Conservation (phyloP, 768 basidiomycete species). For the Imleria badia region DNA sequence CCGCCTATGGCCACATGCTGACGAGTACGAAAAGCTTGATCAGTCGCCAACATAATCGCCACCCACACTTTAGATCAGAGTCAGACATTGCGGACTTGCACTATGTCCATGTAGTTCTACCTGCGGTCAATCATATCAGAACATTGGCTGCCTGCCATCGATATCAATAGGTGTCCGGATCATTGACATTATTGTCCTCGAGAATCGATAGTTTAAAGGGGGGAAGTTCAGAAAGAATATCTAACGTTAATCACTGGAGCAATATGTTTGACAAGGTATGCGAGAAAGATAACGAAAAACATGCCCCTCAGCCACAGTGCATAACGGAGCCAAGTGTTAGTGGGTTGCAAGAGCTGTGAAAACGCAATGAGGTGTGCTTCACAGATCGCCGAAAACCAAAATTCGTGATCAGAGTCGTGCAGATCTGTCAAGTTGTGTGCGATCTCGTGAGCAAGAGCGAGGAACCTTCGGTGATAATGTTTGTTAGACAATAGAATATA, state of each 20-base stretch:
- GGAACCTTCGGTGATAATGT: conserved; percentile 49
- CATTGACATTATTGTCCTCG: too few relatives aligned
- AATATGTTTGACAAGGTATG: neutral
- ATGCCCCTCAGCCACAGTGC: neutral
- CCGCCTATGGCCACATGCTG: too few relatives aligned
- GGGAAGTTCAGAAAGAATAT: neutral
- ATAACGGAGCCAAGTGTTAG: neutral
- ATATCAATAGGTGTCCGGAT: too few relatives aligned
- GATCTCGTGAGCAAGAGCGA: conserved; percentile 86
- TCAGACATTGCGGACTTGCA: too few relatives aligned
- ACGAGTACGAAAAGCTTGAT: too few relatives aligned
- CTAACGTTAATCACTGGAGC: neutral
- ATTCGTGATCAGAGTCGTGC: conserved; percentile 88
- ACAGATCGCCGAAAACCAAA: conserved; percentile 86
- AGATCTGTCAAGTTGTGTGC: conserved; percentile 82
- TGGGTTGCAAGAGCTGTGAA: conserved; percentile 14
- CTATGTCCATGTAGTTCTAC: too few relatives aligned
- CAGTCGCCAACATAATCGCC: too few relatives aligned
- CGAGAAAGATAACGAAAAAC: neutral
- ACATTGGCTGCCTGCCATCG: too few relatives aligned
- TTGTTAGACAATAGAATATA: neutral
- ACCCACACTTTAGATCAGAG: too few relatives aligned
- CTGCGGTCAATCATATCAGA: too few relatives aligned
- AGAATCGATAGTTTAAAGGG: neutral
- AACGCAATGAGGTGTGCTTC: conserved; percentile 55